These are phyloP conservation scores for Discostella pseudostelligera DNA, from an alignment of 108 stramenopile species.

Conservation along the genomic window DNA sequence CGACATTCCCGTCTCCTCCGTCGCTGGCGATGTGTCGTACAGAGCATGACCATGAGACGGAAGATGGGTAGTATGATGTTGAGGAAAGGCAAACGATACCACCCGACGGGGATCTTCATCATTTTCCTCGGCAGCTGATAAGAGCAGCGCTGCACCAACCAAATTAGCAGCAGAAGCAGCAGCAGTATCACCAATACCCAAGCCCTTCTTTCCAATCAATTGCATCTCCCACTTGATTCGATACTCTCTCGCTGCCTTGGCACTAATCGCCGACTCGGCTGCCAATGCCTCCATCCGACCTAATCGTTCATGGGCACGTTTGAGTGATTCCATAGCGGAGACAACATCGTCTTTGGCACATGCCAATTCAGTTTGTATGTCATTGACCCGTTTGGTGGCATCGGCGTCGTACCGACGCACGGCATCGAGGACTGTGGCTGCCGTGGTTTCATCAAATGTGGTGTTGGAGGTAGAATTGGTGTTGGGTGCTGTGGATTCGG, in stretches of 20 bases:
- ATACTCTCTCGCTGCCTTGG: conserved; percentile 18
- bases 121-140: conserved; percentile 8
- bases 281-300: conserved; percentile 19
- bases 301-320: conserved; percentile 34
- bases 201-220: conserved; percentile 20
- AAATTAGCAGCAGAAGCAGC: too few relatives aligned
- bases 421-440: conserved; percentile 21
- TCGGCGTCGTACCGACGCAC: conserved; percentile 29
- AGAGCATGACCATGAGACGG: too few relatives aligned
- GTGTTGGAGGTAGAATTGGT: conserved; percentile 2
- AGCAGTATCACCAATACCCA: not conserved
- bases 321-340: conserved; percentile 17
- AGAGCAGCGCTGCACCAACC: not conserved
- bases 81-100: too few relatives aligned
- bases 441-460: conserved; percentile 11
- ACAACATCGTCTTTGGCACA: conserved; percentile 30
- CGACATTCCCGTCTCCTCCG: too few relatives aligned
- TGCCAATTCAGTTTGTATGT: conserved; percentile 12
- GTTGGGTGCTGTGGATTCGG: conserved; percentile 20
- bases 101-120: conserved; percentile 3
- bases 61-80: not conserved
- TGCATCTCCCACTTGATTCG: conserved; percentile 19
- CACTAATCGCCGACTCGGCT: conserved; percentile 14
- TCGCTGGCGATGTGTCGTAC: too few relatives aligned
- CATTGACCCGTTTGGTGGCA: conserved; percentile 13